phyloP scores from a whole-genome alignment of 148 eudicot genomes.

The Selenicereus undatus region DNA sequence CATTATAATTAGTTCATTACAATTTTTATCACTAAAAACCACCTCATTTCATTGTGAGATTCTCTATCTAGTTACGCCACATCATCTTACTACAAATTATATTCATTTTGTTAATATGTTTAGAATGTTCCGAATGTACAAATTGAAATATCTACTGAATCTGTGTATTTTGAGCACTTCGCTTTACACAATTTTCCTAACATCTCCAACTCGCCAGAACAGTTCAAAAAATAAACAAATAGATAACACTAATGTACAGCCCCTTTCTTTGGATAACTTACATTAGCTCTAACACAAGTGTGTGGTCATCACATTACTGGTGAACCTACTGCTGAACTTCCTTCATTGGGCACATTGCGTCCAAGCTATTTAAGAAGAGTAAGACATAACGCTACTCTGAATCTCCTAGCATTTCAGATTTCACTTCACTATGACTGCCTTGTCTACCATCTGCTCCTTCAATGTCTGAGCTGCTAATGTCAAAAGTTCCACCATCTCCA shows the following conservation, averaged over 20 bases:
- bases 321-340: not conserved
- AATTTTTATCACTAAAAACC: too few relatives aligned
- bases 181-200: not conserved
- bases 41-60: too few relatives aligned
- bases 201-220: not conserved
- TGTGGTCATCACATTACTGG: too few relatives aligned
- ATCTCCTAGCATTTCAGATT: not conserved
- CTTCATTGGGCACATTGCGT: not conserved
- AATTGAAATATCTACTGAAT: too few relatives aligned
- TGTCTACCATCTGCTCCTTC: conserved; percentile 30
- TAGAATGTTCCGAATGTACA: too few relatives aligned
- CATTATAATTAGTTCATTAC: too few relatives aligned
- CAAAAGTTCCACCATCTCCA: conserved; percentile 86
- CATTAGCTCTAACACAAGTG: not conserved
- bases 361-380: not conserved
- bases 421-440: conserved; percentile 12
- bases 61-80: too few relatives aligned
- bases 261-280: not conserved
- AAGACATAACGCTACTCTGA: not conserved
- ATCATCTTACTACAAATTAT: too few relatives aligned
- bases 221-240: not conserved
- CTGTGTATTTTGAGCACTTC: too few relatives aligned
- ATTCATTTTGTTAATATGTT: too few relatives aligned
- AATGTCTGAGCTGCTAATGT: conserved; percentile 60
- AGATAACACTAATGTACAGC: not conserved